Base-by-base conservation (phyloP, 2,329 filamentous ascomycete genomes). In the Fusarium subglutinans region DNA sequence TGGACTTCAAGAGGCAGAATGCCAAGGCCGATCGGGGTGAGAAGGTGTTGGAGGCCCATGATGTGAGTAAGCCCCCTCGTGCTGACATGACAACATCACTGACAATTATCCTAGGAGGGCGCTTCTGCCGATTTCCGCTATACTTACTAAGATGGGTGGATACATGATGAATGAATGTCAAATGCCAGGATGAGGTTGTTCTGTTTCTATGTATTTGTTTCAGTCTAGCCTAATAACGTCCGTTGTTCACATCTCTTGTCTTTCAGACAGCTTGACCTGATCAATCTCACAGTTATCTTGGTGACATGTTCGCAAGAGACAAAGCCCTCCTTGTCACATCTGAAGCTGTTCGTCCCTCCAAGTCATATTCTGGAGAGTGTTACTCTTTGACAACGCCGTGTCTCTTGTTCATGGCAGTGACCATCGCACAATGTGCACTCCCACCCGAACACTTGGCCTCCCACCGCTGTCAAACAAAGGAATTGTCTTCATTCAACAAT, bases 11-110 rank as follows among this genome's bases (percentile, higher is more conserved):
- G 68, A 69, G 82, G 20, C 78, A 84, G 73, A 90, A 90, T 72
- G 79, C 76, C 63, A 84, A 84, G 78, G 88, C 88, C 0, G 87
- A 90, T n/a, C 80, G 84, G 37, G 87, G 87, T 55, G 86, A 88
- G 81, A 86, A 83, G 77, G 79, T 86, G 69, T 80, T 90, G 18
- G 88, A 90, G 80, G 79, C 81, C 24, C 80, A 84, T 48, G 84
- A 87, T 73, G 87, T 88, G 79, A 83, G 86, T 82, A 65, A 60
- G 40, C n/a, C 37, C 30, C 43, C 40, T 53, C 30, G 8, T 44
- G 48, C 26, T 48, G 53, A 37, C 26, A 51, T 50, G 44, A 51
- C 61, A 70, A 48, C 38, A 43, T 70, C 56, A 60, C 76, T 73
- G 30, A 72, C 63, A 37, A 33, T 37, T 60, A 33, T 24, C 55